A percentile compares a stretch with the other conserved stretches of the same genome.
Conservation (phyloP, 192 early-diverging fungal species). For the Chytriomyces sp. region DNA sequence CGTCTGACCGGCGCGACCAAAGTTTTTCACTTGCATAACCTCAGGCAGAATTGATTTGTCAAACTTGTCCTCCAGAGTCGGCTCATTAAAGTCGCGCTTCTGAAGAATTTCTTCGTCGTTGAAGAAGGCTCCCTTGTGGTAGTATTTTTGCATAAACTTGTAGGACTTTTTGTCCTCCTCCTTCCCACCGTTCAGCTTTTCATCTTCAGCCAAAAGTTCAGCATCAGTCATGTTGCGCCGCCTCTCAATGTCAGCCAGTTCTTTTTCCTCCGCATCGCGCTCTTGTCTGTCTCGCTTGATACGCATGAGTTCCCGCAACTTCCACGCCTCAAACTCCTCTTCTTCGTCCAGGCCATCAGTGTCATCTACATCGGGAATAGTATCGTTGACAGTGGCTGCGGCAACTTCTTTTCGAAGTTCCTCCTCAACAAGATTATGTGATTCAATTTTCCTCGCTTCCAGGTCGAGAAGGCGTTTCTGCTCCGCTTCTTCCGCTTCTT, state of each 20-base stretch:
- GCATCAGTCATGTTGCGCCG: slow-evolving; percentile 83
- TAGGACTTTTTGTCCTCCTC: slow-evolving; percentile 65
- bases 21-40: slow-evolving; percentile 91
- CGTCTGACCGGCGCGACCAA: slow-evolving; percentile 82
- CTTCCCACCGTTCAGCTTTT: slow-evolving; percentile 63
- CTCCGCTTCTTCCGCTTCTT: slow-evolving; percentile 68
- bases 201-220: slow-evolving; percentile 74
- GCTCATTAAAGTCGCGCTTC: slow-evolving; percentile 68
- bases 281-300: slow-evolving; percentile 88
- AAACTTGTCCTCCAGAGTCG: slow-evolving; percentile 74
- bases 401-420: slow-evolving; percentile 66
- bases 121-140: slow-evolving; percentile 90
- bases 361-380: slow-evolving; percentile 78
- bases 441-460: slow-evolving; percentile 74
- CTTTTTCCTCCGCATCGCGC: slow-evolving; percentile 68
- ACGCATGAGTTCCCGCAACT: slow-evolving; percentile 83
- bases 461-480: slow-evolving; percentile 48
- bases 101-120: slow-evolving; percentile 65
- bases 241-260: slow-evolving; percentile 80
- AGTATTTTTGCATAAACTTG: slow-evolving; percentile 79
- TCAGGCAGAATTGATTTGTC: slow-evolving; percentile 77
- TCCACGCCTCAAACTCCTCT: slow-evolving; percentile 91
- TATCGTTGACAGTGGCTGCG: slow-evolving; percentile 59
- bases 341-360: slow-evolving; percentile 87
- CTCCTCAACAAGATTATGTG: slow-evolving; percentile 77